Conservation (phyloP, 495 filamentous ascomycete species). For the Tuber aestivum region DNA sequence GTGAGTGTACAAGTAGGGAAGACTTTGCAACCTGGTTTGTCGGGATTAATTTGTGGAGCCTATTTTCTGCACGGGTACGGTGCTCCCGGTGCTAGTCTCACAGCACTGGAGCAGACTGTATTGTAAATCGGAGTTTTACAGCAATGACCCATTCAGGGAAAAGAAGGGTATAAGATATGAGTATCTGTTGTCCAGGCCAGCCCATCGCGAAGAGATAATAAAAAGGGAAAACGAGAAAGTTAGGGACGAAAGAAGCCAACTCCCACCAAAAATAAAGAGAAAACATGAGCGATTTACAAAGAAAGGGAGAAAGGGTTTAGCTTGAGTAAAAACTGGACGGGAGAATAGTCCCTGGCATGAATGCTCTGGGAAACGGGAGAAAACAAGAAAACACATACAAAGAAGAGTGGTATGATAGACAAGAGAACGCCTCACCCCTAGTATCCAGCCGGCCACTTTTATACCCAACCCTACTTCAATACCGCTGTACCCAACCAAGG, state of each 20-base stretch:
- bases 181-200: slow-evolving; percentile 1
- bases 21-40: background rate
- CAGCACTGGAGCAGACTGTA: background rate
- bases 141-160: background rate
- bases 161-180: background rate
- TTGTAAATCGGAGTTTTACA: background rate
- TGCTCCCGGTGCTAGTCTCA: background rate
- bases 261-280: slow-evolving; percentile 34
- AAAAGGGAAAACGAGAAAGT: slow-evolving; percentile 42
- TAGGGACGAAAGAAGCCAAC: slow-evolving; percentile 42
- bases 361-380: background rate
- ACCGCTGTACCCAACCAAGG: background rate
- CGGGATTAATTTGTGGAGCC: background rate
- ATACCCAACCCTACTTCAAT: slow-evolving; percentile 10
- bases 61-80: background rate
- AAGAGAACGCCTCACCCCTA: slow-evolving; percentile 28
- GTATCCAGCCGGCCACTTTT: slow-evolving; percentile 23
- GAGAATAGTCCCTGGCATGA: background rate
- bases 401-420: slow-evolving; percentile 27
- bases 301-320: slow-evolving; percentile 42
- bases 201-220: slow-evolving; percentile 22
- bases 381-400: slow-evolving; percentile 1
- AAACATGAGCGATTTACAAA: slow-evolving; percentile 17
- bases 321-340: slow-evolving; percentile 19
- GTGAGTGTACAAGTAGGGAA: background rate